These are phyloP conservation scores for Tylopilus orsonianus DNA, from an alignment of 1,284 basidiomycete genomes.

Conservation along the genomic window DNA sequence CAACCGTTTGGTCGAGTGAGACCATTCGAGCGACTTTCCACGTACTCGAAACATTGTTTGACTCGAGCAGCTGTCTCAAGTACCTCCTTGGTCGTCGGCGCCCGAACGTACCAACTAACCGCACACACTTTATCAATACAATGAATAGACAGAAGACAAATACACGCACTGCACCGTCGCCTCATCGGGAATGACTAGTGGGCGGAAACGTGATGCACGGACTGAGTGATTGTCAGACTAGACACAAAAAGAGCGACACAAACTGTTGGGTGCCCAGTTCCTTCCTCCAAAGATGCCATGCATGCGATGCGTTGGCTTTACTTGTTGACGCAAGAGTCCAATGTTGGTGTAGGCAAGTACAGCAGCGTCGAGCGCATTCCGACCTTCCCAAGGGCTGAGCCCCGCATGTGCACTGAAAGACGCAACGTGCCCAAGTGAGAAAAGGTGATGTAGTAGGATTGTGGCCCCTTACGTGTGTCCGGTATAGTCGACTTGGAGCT, in stretches of 20 bases:
- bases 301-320: conserved; percentile 57
- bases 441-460: not conserved
- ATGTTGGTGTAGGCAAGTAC: conserved; percentile 73
- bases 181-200: conserved; percentile 84
- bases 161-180: conserved; percentile 53
- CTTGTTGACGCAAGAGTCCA: conserved; percentile 73
- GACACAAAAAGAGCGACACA: conserved; percentile 1
- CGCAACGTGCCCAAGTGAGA: too few relatives aligned
- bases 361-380: conserved; percentile 76
- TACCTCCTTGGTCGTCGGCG: conserved; percentile 61
- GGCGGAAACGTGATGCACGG: too few relatives aligned
- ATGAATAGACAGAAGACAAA: not conserved
- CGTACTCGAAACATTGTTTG: conserved; percentile 71
- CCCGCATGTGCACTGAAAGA: conserved; percentile 63
- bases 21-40: too few relatives aligned
- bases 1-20: too few relatives aligned
- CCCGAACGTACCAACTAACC: conserved; percentile 71
- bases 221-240: conserved; percentile 61
- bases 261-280: conserved; percentile 64
- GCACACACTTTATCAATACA: conserved; percentile 34
- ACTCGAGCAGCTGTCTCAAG: conserved; percentile 58
- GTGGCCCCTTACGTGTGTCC: conserved; percentile 53
- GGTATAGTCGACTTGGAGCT: conserved; percentile 50
- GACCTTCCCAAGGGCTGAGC: conserved; percentile 72
- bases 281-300: conserved; percentile 65